Evolutionary conservation across 148 eudicot genomes (phyloP), one percentile per base, ranked within the genome.

Genomic region (Vaccinium macrocarpon): DNA sequence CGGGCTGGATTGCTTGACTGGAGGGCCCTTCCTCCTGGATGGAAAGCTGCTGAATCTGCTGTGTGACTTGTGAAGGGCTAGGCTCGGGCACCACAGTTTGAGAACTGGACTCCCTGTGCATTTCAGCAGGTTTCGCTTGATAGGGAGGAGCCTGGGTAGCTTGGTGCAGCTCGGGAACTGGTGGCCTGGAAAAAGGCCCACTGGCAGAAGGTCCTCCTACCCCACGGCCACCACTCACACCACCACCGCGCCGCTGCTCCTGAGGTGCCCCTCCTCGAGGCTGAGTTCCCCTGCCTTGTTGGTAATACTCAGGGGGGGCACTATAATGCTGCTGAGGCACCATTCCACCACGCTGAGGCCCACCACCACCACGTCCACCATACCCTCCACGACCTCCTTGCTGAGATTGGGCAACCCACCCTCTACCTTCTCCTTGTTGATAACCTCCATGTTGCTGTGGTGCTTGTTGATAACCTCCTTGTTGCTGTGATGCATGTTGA

Each of bases 131-230:
- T 74, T 82, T 81, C 73, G 93, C 89, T 84, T 90, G 94, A 89
- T 91, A 87, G 21, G 93, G 88, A 89, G 95, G 88, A 89, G 97
- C 91, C 86, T 83, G 93, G 85, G 91, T 85, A 80, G 98, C 99
- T 96, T 96, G 99, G 94, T 96, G 93, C 98, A 91, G 98, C 92
- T 96, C 99, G 95, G 99, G 93, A 89, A 84, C 90, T 85, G 93
- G 85, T 66, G 94, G 90, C 87, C 94, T 88, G 82, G 89, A 81
- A 84, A 88, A 81, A 50, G 89, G 92, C 82, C 91, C 93, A 86
- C 94, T 91, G 86, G 86, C 85, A 78, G 89, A 73, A 79, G 91
- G 92, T 70, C 89, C 92, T 62, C 89, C 92, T 77, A 87, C 85
- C 85, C 91, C 92, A 52, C 85, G 87, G 59, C 91, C 89, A 84